Conservation (phyloP, 768 basidiomycete species). For the Tulasnella sp. region DNA sequence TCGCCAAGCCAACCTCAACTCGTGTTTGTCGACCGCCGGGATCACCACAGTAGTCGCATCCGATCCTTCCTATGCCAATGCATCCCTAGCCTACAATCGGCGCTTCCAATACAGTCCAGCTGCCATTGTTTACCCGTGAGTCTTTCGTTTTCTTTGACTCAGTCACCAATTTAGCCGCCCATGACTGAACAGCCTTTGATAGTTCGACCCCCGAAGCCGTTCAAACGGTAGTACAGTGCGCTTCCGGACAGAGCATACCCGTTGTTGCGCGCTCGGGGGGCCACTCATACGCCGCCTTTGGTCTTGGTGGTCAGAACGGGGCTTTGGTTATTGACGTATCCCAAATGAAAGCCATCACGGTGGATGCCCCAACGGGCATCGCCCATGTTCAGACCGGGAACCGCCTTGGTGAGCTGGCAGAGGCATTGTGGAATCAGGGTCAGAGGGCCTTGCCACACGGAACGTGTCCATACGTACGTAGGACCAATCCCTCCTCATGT, state of each 20-base stretch:
- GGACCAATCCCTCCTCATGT: slow-evolving; percentile 10
- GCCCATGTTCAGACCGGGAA: slow-evolving; percentile 16
- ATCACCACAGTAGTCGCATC: too few relatives aligned
- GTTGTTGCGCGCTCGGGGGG: slow-evolving; percentile 20
- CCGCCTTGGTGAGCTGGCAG: slow-evolving; percentile 37
- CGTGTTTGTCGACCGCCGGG: too few relatives aligned
- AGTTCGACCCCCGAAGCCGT: too few relatives aligned
- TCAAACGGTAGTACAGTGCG: slow-evolving; percentile 11
- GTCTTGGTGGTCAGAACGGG: slow-evolving; percentile 20
- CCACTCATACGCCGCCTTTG: slow-evolving; percentile 12
- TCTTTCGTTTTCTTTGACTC: too few relatives aligned
- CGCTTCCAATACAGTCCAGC: slow-evolving; percentile 15
- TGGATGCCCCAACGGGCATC: slow-evolving; percentile 16
- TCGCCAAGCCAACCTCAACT: too few relatives aligned
- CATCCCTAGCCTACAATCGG: slow-evolving; percentile 15
- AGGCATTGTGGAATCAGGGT: slow-evolving; percentile 30
- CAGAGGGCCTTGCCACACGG: slow-evolving; percentile 1
- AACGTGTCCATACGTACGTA: not conserved
- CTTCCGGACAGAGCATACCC: slow-evolving; percentile 3
- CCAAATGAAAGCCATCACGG: slow-evolving; percentile 18
- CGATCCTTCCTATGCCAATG: slow-evolving; percentile 8
- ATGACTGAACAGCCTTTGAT: too few relatives aligned
- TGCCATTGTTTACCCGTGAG: slow-evolving; percentile 18
- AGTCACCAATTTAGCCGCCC: too few relatives aligned
- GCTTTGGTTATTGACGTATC: slow-evolving; percentile 22